Evolutionary conservation across 768 basidiomycete species (phyloP), one percentile per base, ranked within the genome.

Genomic region (Phanerodontia chrysosporium): DNA sequence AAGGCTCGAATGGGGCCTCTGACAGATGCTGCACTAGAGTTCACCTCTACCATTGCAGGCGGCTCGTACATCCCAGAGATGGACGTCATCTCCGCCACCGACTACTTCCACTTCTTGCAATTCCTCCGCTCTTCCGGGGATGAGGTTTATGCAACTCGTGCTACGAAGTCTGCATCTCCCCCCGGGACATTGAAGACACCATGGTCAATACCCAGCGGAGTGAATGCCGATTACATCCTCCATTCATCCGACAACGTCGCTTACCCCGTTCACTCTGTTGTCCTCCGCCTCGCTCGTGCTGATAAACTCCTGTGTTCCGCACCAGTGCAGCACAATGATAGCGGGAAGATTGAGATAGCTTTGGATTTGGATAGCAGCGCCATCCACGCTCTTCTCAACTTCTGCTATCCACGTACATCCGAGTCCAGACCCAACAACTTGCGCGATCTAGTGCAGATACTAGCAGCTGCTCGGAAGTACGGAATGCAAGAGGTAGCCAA

Each of bases 11-110:
- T 29, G 3, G 25, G 3, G 28, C 3, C 28, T 9, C 28, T 25
- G 63, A 30, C 54, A 66, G 52, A 29, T 35, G 4, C 6, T 27
- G 21, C 42, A 54, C 24, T 61, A 65, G 1, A 14, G 58, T 22
- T 53, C 59, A 13, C 27, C 45, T 4, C 49, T 3, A 29, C 49
- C 7, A 12, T 51, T 7, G 27, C 49, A 9, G 49, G 49, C 16
- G 49, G 49, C 2, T 14, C 29, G 7, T 54, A 36, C 36, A 21
- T 45, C 13, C 36, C 7, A 6, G 55, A 56, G 21, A 56, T 46
- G 45, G 5, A 12, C 22, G 35, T 14, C 8, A 42, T 35, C 13
- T 58, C 57, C 21, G 14, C 48, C 13, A 32, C 36, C 9, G 24
- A 46, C 7, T 58, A 51, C 21, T 58, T 30, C 44, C 12, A 21